Conservation (phyloP, 164 flowering plant species). For the Cinnamomum chago region DNA sequence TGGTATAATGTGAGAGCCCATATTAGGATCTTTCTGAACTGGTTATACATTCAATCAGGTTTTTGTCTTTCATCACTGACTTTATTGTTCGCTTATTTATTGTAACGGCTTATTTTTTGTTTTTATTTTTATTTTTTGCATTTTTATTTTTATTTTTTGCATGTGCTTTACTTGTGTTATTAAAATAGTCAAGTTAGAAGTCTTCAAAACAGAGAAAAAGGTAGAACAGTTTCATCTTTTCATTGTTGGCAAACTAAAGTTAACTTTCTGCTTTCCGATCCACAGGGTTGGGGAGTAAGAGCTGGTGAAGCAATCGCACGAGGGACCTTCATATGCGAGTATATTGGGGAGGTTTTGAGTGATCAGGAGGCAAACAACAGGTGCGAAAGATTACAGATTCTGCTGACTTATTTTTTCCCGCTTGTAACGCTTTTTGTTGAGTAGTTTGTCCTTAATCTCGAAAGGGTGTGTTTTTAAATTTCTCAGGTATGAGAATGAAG, state of each 20-base stretch:
- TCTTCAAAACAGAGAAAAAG: conserved; percentile 79
- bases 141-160: background rate
- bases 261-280: conserved; percentile 4
- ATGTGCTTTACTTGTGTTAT: conserved; percentile 1
- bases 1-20: too few species aligned
- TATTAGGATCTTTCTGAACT: background rate
- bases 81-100: background rate
- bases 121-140: background rate
- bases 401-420: background rate
- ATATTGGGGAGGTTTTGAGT: conserved; percentile 71
- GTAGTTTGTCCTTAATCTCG: background rate
- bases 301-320: conserved; percentile 71
- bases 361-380: conserved; percentile 60
- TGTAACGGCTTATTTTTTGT: background rate
- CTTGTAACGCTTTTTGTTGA: background rate
- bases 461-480: conserved; percentile 4
- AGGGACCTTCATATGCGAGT: conserved; percentile 89
- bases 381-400: conserved; percentile 46
- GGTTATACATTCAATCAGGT: background rate
- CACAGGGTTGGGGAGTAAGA: conserved; percentile 97
- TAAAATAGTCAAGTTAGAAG: conserved; percentile 57
- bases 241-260: background rate
- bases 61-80: background rate
- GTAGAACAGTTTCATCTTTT: conserved; percentile 25
- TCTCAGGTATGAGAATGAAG: conserved; percentile 54